phyloP scores from a whole-genome alignment of 106 monocot species.

The Allium cepa region DNA sequence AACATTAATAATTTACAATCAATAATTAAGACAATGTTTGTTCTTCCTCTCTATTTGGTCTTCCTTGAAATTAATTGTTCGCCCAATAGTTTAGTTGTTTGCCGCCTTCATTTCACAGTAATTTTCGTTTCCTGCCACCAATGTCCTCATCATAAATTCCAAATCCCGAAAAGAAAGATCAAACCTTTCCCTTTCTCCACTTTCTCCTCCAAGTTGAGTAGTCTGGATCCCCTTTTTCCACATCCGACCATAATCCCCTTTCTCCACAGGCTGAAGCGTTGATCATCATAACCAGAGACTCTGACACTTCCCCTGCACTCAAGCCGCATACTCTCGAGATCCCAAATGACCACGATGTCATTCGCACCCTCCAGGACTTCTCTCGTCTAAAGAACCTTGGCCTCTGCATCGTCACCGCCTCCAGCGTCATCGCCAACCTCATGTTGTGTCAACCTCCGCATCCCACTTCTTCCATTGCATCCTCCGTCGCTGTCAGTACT shows the following conservation, averaged over 20 bases:
- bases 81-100: no score
- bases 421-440: slow-evolving; percentile 26
- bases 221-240: neutral
- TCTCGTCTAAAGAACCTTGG: slow-evolving; percentile 28
- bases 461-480: neutral
- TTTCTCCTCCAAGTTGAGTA: no score
- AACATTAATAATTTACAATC: no score
- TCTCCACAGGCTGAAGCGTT: slow-evolving; percentile 31
- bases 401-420: slow-evolving; percentile 30
- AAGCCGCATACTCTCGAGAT: slow-evolving; percentile 37
- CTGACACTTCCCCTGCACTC: slow-evolving; percentile 13
- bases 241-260: neutral
- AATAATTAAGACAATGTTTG: no score
- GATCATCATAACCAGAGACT: slow-evolving; percentile 15
- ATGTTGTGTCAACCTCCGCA: slow-evolving; percentile 16
- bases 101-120: no score
- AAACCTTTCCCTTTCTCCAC: no score
- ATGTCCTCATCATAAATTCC: no score
- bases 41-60: no score
- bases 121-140: no score
- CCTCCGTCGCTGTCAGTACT: neutral
- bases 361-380: slow-evolving; percentile 21
- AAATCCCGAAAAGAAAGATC: no score
- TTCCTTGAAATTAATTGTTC: no score
- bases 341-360: slow-evolving; percentile 27